Evolutionary conservation across 257 asterid species (phyloP).

Genomic region (Fraxinus quadrangulata): DNA sequence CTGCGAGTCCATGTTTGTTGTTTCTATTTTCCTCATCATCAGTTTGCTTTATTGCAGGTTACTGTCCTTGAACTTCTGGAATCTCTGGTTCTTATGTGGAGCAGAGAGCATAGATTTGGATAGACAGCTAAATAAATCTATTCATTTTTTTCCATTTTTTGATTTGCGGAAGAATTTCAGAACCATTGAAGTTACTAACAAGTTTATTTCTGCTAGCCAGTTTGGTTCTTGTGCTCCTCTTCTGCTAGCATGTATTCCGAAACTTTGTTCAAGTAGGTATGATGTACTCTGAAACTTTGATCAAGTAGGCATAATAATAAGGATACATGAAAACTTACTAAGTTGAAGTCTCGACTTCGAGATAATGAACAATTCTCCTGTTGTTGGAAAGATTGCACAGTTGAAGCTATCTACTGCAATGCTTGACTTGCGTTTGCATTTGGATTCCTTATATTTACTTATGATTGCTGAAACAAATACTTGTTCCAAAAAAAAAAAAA

Average conservation of each 20-base stretch:
- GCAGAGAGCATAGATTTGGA: slow-evolving; percentile 66
- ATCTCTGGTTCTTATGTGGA: slow-evolving; percentile 95
- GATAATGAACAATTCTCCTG: slow-evolving; percentile 31
- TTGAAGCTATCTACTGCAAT: slow-evolving; percentile 34
- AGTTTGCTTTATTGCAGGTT: slow-evolving; percentile 52
- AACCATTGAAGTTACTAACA: slow-evolving; percentile 10
- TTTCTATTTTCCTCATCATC: slow-evolving; percentile 20
- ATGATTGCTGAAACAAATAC: slow-evolving; percentile 71
- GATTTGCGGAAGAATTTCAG: slow-evolving; percentile 23
- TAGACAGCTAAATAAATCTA: slow-evolving; percentile 4
- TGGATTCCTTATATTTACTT: slow-evolving; percentile 64
- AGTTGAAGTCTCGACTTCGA: slow-evolving; percentile 12
- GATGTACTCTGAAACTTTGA: too few species aligned
- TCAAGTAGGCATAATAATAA: too few species aligned
- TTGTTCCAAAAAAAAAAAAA: slow-evolving; percentile 36
- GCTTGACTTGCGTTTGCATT: slow-evolving; percentile 45
- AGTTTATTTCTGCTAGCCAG: slow-evolving; percentile 24
- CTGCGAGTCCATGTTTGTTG: not conserved
- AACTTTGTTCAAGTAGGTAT: slow-evolving; percentile 17
- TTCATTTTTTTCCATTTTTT: slow-evolving; percentile 20
- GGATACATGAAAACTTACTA: slow-evolving; percentile 23
- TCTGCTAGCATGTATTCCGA: slow-evolving; percentile 29
- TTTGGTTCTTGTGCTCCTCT: slow-evolving; percentile 25
- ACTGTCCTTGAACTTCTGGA: slow-evolving; percentile 96
- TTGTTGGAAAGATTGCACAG: slow-evolving; percentile 57